A percentile compares a stretch with the other conserved stretches of the same genome.
Conservation (phyloP, 75 land plant genomes). For the Azolla pinnata region DNA sequence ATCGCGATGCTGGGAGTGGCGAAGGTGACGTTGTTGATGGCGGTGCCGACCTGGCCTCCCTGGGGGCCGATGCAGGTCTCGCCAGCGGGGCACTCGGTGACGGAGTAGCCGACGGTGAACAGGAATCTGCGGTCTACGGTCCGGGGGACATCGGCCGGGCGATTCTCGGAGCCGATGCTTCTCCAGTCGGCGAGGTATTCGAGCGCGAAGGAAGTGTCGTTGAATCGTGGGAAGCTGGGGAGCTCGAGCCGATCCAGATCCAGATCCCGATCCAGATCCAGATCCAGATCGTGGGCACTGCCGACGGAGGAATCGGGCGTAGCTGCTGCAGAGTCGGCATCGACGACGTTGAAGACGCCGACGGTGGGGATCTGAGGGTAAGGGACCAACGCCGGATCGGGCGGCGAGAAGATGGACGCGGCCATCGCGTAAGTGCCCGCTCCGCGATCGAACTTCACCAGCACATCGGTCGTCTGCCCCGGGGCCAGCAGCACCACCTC, state of each 20-base stretch:
- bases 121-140: constrained; percentile 8
- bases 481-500: constrained; percentile 30
- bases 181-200: constrained; percentile 8
- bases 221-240: constrained; percentile 24
- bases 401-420: constrained; percentile 14
- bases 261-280: too few species aligned
- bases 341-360: too few species aligned
- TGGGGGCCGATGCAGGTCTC: background rate
- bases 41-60: constrained; percentile 2
- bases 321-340: too few species aligned
- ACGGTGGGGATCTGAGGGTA: constrained; percentile 23
- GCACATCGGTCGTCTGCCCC: constrained; percentile 47
- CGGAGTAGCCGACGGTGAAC: constrained; percentile 17
- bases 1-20: constrained; percentile 17
- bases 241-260: background rate
- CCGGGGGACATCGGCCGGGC: constrained; percentile 22
- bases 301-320: too few species aligned
- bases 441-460: constrained; percentile 26
- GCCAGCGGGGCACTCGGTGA: background rate
- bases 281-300: too few species aligned
- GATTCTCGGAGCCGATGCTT: constrained; percentile 24
- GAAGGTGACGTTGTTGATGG: constrained; percentile 28
- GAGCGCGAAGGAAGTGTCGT: constrained; percentile 21
- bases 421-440: constrained; percentile 34
- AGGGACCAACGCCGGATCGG: background rate